Percentiles rank a stretch among this genome's conserved stretches.
phyloP scores from a whole-genome alignment of 2,329 filamentous ascomycete genomes.

The Calonectria honghensis region DNA sequence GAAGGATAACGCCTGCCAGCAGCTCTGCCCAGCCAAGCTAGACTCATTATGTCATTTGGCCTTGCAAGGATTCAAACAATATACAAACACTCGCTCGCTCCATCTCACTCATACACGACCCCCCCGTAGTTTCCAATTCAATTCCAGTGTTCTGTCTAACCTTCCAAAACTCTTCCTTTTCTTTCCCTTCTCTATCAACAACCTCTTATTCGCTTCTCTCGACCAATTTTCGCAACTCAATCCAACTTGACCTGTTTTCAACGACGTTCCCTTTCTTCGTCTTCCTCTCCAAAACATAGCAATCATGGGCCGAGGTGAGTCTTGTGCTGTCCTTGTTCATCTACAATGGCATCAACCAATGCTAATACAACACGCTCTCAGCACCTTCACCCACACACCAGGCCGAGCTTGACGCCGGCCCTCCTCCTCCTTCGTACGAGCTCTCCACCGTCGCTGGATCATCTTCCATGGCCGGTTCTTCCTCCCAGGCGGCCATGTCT shows the following conservation, averaged over 20 bases:
- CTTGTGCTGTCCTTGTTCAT: not conserved
- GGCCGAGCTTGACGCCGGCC: constrained; percentile 15
- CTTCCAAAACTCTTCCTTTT: constrained; percentile 1
- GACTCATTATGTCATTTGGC: not conserved
- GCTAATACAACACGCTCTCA: not conserved
- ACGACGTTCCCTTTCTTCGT: not conserved
- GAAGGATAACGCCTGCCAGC: not conserved
- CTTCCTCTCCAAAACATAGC: constrained; percentile 3
- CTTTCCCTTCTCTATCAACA: not conserved
- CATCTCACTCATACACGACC: not conserved
- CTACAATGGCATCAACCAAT: not conserved
- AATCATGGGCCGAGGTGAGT: constrained; percentile 20
- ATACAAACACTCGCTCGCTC: constrained; percentile 15
- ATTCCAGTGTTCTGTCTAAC: not conserved
- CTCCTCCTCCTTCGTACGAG: constrained; percentile 21
- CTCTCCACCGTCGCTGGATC: constrained; percentile 10
- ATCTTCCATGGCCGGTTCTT: constrained; percentile 9
- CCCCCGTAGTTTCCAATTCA: not conserved
- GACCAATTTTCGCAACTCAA: not conserved
- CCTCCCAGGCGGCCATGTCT: constrained; percentile 12
- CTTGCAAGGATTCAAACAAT: not conserved
- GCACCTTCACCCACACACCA: constrained; percentile 10
- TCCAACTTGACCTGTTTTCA: not conserved
- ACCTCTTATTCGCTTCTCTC: not conserved
- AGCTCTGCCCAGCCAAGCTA: not conserved